phyloP scores from a whole-genome alignment of 1,139 yeast genomes.

The Scheffersomyces quercinus region DNA sequence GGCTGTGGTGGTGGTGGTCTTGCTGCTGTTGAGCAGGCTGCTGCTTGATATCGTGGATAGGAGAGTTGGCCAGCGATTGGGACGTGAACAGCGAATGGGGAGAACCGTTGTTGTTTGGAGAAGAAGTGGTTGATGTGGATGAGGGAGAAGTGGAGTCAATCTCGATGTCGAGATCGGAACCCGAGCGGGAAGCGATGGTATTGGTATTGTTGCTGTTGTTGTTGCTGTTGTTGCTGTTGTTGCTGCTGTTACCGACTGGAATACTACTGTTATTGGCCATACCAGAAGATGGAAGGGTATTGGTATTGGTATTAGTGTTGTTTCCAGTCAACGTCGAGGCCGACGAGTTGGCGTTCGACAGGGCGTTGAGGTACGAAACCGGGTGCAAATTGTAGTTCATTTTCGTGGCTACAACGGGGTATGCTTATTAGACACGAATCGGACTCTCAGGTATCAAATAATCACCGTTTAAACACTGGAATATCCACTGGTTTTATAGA shows the following conservation, averaged over 20 bases:
- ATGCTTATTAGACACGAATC: background rate
- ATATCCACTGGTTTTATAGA: no score
- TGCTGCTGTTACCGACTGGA: no score
- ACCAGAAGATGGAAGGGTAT: background rate
- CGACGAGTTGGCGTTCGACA: conserved; percentile 14
- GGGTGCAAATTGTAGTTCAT: conserved; percentile 51
- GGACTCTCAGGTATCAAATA: background rate
- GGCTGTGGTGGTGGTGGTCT: conserved; percentile 6
- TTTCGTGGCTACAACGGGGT: background rate
- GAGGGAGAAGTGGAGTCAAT: conserved; percentile 30
- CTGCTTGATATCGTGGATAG: conserved; percentile 21
- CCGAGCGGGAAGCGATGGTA: conserved; percentile 8
- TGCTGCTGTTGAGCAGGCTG: conserved; percentile 5
- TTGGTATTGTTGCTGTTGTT: no score
- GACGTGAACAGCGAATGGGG: conserved; percentile 40
- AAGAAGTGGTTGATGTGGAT: conserved; percentile 27
- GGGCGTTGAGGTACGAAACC: conserved; percentile 45
- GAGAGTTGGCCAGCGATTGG: conserved; percentile 40
- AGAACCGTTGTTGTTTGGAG: conserved; percentile 25
- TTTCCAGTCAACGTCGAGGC: conserved; percentile 3
- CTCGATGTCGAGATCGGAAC: conserved; percentile 29
- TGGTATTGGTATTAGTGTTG: conserved; percentile 2
- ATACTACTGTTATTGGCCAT: no score
- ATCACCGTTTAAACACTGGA: no score
- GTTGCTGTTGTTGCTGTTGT: no score